These are phyloP conservation scores for Rhodotorula graminis DNA, from an alignment of 768 basidiomycete genomes.

Conservation along the genomic window DNA sequence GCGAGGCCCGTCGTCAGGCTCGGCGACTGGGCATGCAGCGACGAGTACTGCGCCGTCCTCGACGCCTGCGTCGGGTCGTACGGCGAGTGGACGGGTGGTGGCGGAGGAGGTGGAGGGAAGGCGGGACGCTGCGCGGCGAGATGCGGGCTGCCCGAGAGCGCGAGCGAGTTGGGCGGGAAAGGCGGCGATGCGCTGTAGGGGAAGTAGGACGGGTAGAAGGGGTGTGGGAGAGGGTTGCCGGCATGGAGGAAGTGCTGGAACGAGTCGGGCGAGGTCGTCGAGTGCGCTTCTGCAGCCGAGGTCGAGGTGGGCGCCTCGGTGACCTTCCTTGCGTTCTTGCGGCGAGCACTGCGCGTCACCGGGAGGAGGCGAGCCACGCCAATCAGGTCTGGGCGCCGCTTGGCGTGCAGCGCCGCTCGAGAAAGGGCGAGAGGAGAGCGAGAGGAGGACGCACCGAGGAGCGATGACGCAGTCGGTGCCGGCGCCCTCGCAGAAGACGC, in stretches of 20 bases:
- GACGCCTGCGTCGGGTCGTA: not conserved
- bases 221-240: not conserved
- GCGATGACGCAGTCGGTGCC: constrained; percentile 15
- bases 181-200: not conserved
- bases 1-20: not conserved
- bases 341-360: not conserved
- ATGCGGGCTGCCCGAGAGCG: not conserved
- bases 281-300: no score
- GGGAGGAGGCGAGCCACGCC: no score
- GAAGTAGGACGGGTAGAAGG: not conserved
- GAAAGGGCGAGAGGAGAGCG: no score
- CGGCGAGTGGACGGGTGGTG: not conserved
- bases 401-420: no score
- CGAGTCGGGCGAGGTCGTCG: not conserved
- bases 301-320: no score
- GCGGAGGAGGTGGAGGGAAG: not conserved
- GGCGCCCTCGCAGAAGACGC: constrained; percentile 15
- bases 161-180: not conserved
- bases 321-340: not conserved
- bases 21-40: no score
- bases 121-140: not conserved
- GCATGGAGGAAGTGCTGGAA: not conserved
- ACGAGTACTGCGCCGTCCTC: not conserved
- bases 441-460: constrained; percentile 4
- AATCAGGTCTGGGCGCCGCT: no score